Base-by-base conservation (phyloP, 73 alveolate genomes). In the Paramecium biaurelia region DNA sequence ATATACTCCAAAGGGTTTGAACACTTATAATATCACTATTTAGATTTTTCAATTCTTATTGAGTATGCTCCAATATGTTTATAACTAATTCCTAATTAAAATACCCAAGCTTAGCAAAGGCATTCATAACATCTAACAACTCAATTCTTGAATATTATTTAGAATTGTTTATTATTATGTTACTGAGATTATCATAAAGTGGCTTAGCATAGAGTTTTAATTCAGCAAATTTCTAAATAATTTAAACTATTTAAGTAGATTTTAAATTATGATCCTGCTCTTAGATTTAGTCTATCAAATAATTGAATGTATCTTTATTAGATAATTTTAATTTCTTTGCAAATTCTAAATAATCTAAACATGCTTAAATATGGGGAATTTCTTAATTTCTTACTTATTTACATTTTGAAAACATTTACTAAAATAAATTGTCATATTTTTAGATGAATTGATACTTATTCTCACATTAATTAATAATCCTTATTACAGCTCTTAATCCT, bases 301-400 rank as follows among this genome's bases (percentile, higher is more conserved):
- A 72, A 0, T 72, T 37, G 20, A 72, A 11, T 28, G 11, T 72
- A 14, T 72, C 58, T 3, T 72, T 72, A 38, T 72, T 42, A 1
- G 28, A 34, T 35, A 72, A 28, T 72, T 72, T 72, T 35, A 72
- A 38, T 72, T 72, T 72, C 24, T 72, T 72, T 35, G 86, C 86
- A 72, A 72, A 72, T 20, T 72, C 86, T 15, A 72, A 4, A 38
- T 72, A 72, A 35, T 72, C 86, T 72, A 72, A 72, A 72, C 86
- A 72, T 2, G 58, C 45, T 72, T 32, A 37, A 72, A 72, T 72
- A 34, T 72, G 86, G 11, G 58, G 59, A 14, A 20, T 72, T 35
- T 72, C 86, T 34, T 30, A 35, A 72, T 37, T 72, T 72, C 67
- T 32, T 0, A 35, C 8, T 15, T 8, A 14, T 37, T 72, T 35